These are phyloP conservation scores for Dactylis glomerata DNA, from an alignment of 176 grass and related monocot genomes.

Conservation along the genomic window DNA sequence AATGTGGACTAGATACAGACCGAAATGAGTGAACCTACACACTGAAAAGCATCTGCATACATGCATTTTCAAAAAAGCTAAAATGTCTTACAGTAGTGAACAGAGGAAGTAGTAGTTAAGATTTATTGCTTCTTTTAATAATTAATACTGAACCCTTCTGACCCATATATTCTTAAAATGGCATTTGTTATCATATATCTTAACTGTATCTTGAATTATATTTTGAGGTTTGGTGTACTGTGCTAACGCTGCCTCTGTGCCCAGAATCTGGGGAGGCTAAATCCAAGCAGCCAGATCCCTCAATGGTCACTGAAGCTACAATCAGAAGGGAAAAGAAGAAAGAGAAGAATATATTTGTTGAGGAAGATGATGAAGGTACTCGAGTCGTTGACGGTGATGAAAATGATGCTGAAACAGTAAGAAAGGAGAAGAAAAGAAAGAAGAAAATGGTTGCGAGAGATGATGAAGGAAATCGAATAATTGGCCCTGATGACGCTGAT, in stretches of 20 bases:
- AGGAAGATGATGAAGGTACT: conserved; percentile 35
- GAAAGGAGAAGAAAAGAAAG: conserved; percentile 19
- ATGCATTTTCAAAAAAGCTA: no score
- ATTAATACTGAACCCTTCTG: background rate
- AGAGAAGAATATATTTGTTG: conserved; percentile 34
- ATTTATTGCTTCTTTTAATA: background rate
- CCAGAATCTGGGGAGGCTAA: conserved; percentile 51
- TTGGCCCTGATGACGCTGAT: conserved; percentile 15
- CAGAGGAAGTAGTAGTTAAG: background rate
- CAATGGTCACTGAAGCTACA: conserved; percentile 28
- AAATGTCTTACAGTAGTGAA: no score
- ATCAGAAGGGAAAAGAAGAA: conserved; percentile 30
- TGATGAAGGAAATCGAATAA: conserved; percentile 23
- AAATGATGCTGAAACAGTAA: conserved; percentile 33
- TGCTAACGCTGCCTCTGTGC: conserved; percentile 25
- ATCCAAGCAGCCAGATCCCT: conserved; percentile 15
- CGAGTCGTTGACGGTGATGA: conserved; percentile 20
- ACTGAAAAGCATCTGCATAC: no score
- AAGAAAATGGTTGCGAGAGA: conserved; percentile 32
- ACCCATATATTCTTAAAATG: background rate
- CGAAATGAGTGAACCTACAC: no score
- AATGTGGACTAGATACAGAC: no score
- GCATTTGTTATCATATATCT: background rate
- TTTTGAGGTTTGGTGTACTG: background rate
- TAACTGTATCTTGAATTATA: conserved; percentile 8